Conservation (phyloP, 148 eudicot species). For the Fagopyrum homotropicum region DNA sequence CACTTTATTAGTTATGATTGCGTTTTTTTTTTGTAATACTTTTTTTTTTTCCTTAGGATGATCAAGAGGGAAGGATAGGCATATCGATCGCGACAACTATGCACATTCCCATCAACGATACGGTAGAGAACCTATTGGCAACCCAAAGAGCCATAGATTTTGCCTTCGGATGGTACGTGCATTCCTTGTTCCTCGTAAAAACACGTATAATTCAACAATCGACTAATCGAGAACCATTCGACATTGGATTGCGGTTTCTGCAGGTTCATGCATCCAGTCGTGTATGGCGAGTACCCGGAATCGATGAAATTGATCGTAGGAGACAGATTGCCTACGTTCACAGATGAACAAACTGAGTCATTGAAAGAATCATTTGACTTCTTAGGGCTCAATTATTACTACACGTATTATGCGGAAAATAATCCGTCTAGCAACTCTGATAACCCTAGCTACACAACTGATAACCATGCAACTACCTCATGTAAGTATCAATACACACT, state of each 20-base stretch:
- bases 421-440: constrained; percentile 3
- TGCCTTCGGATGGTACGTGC: not conserved
- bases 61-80: not conserved
- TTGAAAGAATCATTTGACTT: constrained; percentile 28
- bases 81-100: not conserved
- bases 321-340: constrained; percentile 27
- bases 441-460: constrained; percentile 19
- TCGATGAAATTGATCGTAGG: constrained; percentile 23
- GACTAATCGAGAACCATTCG: too few relatives aligned
- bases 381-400: constrained; percentile 31
- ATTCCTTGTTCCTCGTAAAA: too few relatives aligned
- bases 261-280: constrained; percentile 46
- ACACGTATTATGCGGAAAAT: constrained; percentile 22
- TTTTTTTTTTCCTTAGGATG: not conserved
- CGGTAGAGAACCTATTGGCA: not conserved
- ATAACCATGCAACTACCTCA: constrained; percentile 16
- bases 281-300: constrained; percentile 27
- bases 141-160: not conserved
- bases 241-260: not conserved
- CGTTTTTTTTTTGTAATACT: too few relatives aligned
- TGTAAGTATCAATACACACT: constrained; percentile 12
- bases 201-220: too few relatives aligned
- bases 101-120: not conserved
- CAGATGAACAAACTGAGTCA: constrained; percentile 18
- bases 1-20: too few relatives aligned